Base-by-base conservation (phyloP, 257 asterid species). In the Rauvolfia tetraphylla region DNA sequence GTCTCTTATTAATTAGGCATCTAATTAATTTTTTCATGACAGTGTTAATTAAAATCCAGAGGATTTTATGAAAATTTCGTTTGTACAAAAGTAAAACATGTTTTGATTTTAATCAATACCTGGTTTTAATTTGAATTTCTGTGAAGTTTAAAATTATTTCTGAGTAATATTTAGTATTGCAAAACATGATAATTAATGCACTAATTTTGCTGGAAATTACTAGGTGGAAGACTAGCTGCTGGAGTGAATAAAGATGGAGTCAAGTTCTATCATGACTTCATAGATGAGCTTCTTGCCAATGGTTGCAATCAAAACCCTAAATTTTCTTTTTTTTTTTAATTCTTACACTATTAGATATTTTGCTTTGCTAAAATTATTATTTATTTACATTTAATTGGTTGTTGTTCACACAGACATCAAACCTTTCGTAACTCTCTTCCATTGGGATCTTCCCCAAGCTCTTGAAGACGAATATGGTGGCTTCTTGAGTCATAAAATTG, bases 381-480 rank as follows among this genome's bases (percentile, higher is more conserved):
- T 3, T 51, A 51, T 17, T 18, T 3, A 61, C 18, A n/a, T 31
- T 61, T 1, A 31, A 31, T 12, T 61, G n/a, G 7, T 33, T 65
- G 7, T 65, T 13, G 5, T 33, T 33, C 10, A 10, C 71, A 29
- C 31, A 74, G 71, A 71, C 23, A 74, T 74, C 15, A 17, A 74
- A 27, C 78, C 78, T 5, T n/a, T 18, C 18, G 44, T 42, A 36
- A 74, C 78, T 41, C 71, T 74, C 12, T 74, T 57, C 13, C 78
- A 74, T 23, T 61, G 71, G 78, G 78, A 74, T 74, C 18, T 59
- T 29, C 78, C 78, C 4, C 71, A 74, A 39, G 61, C 58, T 3
- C 29, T 74, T 38, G 78, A 74, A 42, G n/a, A 8, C 34, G 71
- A 74, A 22, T 74, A 74, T 27, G 25, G 44, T 3, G 78, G 78